Conservation (phyloP, 352 stramenopile species). For the Phytopythium aichiense region DNA sequence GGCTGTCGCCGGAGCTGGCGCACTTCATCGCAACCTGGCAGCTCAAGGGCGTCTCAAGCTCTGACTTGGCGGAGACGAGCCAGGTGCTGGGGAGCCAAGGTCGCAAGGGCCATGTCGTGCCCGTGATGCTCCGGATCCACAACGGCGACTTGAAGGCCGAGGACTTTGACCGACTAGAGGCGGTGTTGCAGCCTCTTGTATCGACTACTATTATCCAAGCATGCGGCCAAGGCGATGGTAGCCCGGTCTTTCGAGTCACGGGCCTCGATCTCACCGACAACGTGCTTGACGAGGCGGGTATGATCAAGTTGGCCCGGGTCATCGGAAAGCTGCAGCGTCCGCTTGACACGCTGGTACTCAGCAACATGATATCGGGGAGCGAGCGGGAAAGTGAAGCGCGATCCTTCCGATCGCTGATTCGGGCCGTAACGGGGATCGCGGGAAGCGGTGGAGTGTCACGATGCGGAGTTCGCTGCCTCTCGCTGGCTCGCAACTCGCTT, state of each 20-base stretch:
- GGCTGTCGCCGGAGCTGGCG: conserved; percentile 19
- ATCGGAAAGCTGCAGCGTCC: conserved; percentile 3
- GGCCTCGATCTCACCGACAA: conserved; percentile 29
- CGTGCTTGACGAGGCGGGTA: conserved; percentile 13
- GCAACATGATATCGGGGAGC: conserved; percentile 12
- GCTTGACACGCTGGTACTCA: background rate
- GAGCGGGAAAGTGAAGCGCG: background rate
- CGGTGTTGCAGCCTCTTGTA: background rate
- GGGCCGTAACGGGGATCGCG: background rate
- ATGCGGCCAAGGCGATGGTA: background rate
- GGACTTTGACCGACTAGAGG: conserved; percentile 12
- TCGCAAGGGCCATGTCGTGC: conserved; percentile 7
- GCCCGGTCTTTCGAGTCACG: conserved; percentile 13
- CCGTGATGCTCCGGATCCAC: conserved; percentile 16
- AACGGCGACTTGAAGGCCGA: conserved; percentile 16
- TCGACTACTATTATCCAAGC: background rate
- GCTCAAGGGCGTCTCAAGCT: too few relatives aligned
- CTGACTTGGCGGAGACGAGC: background rate
- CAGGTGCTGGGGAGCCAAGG: background rate
- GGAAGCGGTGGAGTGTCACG: background rate
- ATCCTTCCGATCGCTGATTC: background rate
- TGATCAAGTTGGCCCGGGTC: conserved; percentile 14
- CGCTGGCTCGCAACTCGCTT: background rate
- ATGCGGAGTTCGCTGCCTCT: background rate
- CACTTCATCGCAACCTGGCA: conserved; percentile 11